phyloP scores from a whole-genome alignment of 176 grass and related monocot species.

The Avena atlantica region DNA sequence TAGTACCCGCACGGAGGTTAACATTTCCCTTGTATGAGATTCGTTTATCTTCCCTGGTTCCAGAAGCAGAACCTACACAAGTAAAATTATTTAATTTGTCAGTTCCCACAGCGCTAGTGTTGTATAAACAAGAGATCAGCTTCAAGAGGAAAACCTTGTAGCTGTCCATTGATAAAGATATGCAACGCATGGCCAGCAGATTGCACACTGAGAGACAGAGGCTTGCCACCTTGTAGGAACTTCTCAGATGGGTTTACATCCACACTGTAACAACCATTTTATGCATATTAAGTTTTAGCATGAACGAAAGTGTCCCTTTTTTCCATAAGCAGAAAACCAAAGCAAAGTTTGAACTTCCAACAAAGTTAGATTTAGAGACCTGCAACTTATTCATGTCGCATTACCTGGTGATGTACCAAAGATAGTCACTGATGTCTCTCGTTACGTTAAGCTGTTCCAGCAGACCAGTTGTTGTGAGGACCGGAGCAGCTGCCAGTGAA shows the following conservation, averaged over 20 bases:
- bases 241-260: constrained; percentile 80
- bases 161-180: constrained; percentile 84
- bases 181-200: constrained; percentile 95
- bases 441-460: constrained; percentile 98
- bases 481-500: constrained; percentile 73
- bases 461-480: constrained; percentile 72
- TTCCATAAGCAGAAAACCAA: constrained; percentile 33
- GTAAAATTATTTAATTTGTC: constrained; percentile 29
- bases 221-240: constrained; percentile 72
- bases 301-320: neutral
- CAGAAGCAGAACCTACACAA: constrained; percentile 83
- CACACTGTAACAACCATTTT: constrained; percentile 57
- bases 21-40: constrained; percentile 73
- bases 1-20: constrained; percentile 86
- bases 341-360: constrained; percentile 1
- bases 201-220: constrained; percentile 72
- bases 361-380: constrained; percentile 1
- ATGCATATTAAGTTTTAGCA: neutral
- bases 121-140: constrained; percentile 1
- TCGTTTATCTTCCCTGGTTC: constrained; percentile 90
- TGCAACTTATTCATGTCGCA: neutral
- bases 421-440: constrained; percentile 87
- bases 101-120: neutral
- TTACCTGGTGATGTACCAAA: constrained; percentile 98
- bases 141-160: constrained; percentile 67